Evolutionary conservation across 1,284 basidiomycete species (phyloP), one percentile per base, ranked within the genome.

Genomic region (Leccinum subfulvum): DNA sequence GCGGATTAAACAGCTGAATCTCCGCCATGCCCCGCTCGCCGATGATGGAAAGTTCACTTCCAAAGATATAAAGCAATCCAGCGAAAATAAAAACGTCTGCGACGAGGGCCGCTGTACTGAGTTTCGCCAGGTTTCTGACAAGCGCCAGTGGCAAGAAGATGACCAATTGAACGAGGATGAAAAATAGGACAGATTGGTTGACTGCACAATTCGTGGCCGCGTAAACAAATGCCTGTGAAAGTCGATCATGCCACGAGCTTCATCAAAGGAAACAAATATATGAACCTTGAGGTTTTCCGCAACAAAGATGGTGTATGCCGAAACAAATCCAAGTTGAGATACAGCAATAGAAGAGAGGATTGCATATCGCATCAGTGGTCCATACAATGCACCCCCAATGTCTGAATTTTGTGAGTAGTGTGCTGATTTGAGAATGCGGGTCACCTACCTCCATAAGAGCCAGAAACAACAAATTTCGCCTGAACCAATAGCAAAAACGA

Each of bases 81-180:
- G 92, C 85, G 10, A 99, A 81, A 73, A 99, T 99, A 79, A 99
- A 99, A 2, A 81, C 95, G 74, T 99, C 97, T 3, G 97, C 97
- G 23, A 98, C 77, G 49, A 99, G 85, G 0, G 95, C 97, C 0
- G 95, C 93, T 1, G 90, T 90, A 68, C 94, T 96, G 39, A 99
- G 82, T 77, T 97, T 98, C 28, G 95, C 92, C n/a, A 98, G 82
- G 76, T 96, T 94, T 30, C 95, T 85, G 59, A 97, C 83, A 68
- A 98, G 87, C 9, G 88, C 90, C 51, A 96, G 79, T 0, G 95
- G 95, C 2, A 97, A 76, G 81, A 99, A 97, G 69, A 98, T 81
- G 64, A 95, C 71, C 58, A 95, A 79, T 76, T 99, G 94, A 14
- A 89, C 80, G 55, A 94, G 73, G 70, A 99, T 98, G 71, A 98